Evolutionary conservation across 345 rosid genomes (phyloP).

Genomic region (Aquilaria yunnanensis): DNA sequence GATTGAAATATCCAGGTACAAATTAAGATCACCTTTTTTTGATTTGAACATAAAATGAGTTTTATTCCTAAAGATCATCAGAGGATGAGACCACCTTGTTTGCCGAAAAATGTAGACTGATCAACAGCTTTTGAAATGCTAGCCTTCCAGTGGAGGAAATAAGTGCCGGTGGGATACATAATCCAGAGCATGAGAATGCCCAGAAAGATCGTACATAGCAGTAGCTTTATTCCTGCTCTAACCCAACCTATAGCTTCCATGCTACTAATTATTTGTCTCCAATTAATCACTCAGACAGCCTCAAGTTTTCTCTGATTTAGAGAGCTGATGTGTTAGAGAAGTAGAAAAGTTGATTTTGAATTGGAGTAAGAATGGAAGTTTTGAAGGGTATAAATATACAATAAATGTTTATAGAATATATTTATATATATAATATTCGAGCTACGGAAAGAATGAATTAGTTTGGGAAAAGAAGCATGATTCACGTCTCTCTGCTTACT

Average conservation of each 20-base stretch:
- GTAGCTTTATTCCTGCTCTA: constrained; percentile 30
- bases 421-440: not conserved
- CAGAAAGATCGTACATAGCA: constrained; percentile 27
- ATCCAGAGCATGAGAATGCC: constrained; percentile 64
- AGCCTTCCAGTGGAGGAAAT: constrained; percentile 31
- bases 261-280: too few relatives aligned
- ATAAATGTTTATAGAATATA: not conserved
- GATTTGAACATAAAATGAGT: not conserved
- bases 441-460: not conserved
- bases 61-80: not conserved
- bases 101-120: constrained; percentile 46
- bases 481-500: constrained; percentile 8
- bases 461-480: constrained; percentile 12
- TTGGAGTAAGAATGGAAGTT: constrained; percentile 4
- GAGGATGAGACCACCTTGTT: constrained; percentile 34
- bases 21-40: not conserved
- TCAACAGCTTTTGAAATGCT: constrained; percentile 24
- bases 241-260: constrained; percentile 7
- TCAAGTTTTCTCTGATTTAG: not conserved
- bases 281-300: constrained; percentile 1
- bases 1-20: not conserved
- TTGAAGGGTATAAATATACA: constrained; percentile 5
- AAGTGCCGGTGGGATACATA: constrained; percentile 58
- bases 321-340: not conserved
- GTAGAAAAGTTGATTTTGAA: not conserved